Evolutionary conservation across 163 green algal genomes (phyloP).

Genomic region (Scenedesmus sp.): DNA sequence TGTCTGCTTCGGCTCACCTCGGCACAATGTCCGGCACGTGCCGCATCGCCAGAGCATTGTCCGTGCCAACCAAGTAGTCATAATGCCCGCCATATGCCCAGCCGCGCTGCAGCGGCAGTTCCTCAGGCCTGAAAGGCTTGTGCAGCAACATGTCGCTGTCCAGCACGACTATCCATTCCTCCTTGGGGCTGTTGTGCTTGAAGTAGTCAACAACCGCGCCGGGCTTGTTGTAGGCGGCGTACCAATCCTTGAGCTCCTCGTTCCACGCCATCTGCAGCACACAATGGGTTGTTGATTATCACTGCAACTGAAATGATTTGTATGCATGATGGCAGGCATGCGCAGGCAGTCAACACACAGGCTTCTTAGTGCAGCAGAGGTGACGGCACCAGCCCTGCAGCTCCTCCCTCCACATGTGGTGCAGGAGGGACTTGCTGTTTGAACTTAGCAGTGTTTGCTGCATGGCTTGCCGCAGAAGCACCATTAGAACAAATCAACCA

Average conservation of each 20-base stretch:
- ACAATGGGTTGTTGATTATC: background rate
- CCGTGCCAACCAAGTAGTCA: constrained; percentile 80
- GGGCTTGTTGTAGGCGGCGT: constrained; percentile 92
- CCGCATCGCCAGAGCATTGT: constrained; percentile 82
- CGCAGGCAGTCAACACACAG: too few species aligned
- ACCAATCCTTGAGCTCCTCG: constrained; percentile 56
- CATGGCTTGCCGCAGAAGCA: too few species aligned
- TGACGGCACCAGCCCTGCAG: too few species aligned
- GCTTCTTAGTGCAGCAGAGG: too few species aligned
- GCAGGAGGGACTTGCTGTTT: too few species aligned
- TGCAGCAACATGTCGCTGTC: constrained; percentile 81
- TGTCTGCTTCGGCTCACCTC: constrained; percentile 20
- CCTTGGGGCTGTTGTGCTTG: constrained; percentile 60
- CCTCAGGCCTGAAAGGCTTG: constrained; percentile 68
- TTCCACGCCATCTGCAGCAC: constrained; percentile 41
- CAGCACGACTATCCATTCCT: constrained; percentile 72
- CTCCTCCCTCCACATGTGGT: too few species aligned
- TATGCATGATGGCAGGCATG: background rate
- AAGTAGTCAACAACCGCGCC: constrained; percentile 80
- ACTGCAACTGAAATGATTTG: background rate
- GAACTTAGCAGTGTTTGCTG: too few species aligned
- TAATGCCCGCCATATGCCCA: constrained; percentile 62
- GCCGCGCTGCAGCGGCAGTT: constrained; percentile 69
- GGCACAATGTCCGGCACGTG: constrained; percentile 84
- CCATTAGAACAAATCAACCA: too few species aligned